These are phyloP conservation scores for Nephelium lappaceum DNA, from an alignment of 345 rosid species.

Conservation along the genomic window DNA sequence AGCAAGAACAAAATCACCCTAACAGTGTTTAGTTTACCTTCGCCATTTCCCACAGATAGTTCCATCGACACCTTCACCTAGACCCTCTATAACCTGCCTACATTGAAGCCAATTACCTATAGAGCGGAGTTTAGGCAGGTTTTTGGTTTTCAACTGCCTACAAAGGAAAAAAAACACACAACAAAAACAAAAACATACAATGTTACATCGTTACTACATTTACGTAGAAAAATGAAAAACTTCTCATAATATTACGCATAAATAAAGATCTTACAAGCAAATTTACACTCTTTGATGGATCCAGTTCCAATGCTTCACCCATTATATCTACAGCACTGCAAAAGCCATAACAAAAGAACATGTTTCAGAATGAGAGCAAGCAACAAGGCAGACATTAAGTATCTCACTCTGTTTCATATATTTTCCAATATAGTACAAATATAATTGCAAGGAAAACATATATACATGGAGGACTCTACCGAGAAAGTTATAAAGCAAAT, in stretches of 20 bases:
- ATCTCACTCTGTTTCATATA: too few species aligned
- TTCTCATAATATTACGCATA: constrained; percentile 15
- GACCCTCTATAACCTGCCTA: constrained; percentile 46
- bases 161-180: constrained; percentile 7
- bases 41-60: constrained; percentile 97
- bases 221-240: constrained; percentile 8
- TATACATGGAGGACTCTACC: constrained; percentile 2
- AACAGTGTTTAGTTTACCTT: constrained; percentile 52
- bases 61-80: constrained; percentile 43
- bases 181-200: constrained; percentile 19
- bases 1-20: constrained; percentile 15
- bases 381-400: background rate
- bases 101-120: constrained; percentile 96
- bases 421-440: background rate
- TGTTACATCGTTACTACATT: constrained; percentile 13
- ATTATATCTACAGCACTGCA: constrained; percentile 59
- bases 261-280: constrained; percentile 50
- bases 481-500: background rate
- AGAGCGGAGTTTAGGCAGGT: constrained; percentile 35
- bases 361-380: background rate
- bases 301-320: constrained; percentile 48
- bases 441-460: constrained; percentile 1
- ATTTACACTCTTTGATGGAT: constrained; percentile 37
- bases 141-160: constrained; percentile 47
- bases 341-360: constrained; percentile 23